These are phyloP conservation scores for Mycena amicta DNA, from an alignment of 768 basidiomycete genomes.

Conservation along the genomic window DNA sequence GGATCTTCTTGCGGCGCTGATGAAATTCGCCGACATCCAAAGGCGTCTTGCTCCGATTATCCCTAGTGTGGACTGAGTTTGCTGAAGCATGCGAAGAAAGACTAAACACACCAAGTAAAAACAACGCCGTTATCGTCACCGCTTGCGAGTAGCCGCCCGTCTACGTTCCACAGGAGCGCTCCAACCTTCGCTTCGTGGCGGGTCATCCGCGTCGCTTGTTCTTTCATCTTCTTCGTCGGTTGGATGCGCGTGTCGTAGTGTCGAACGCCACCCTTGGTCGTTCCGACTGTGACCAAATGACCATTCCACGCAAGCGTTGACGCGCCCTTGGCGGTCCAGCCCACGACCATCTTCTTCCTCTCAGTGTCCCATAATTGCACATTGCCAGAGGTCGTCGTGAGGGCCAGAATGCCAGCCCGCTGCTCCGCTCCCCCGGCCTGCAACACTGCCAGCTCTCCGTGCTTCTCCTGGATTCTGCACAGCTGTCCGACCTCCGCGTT, in stretches of 20 bases:
- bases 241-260: constrained; percentile 71
- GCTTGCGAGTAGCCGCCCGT: constrained; percentile 70
- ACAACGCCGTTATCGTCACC: constrained; percentile 78
- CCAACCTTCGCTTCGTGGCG: constrained; percentile 72
- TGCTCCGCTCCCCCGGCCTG: constrained; percentile 39
- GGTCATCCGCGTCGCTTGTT: constrained; percentile 65
- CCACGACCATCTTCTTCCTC: constrained; percentile 53
- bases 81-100: too few species aligned
- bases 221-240: constrained; percentile 49
- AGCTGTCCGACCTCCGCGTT: constrained; percentile 48
- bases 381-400: constrained; percentile 62
- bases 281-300: constrained; percentile 65
- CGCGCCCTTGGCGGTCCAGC: constrained; percentile 60
- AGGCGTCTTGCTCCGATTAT: constrained; percentile 53
- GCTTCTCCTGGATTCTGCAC: constrained; percentile 48
- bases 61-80: too few species aligned
- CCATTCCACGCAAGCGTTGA: constrained; percentile 69
- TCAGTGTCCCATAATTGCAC: constrained; percentile 77
- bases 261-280: constrained; percentile 68
- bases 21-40: constrained; percentile 59
- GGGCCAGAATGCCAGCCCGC: constrained; percentile 48
- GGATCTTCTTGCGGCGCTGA: constrained; percentile 66
- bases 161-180: constrained; percentile 65
- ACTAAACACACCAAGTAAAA: constrained; percentile 83
- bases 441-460: constrained; percentile 48